Evolutionary conservation across 1,139 yeast genomes (phyloP).

Genomic region (Lodderomyces metapsilosis): DNA sequence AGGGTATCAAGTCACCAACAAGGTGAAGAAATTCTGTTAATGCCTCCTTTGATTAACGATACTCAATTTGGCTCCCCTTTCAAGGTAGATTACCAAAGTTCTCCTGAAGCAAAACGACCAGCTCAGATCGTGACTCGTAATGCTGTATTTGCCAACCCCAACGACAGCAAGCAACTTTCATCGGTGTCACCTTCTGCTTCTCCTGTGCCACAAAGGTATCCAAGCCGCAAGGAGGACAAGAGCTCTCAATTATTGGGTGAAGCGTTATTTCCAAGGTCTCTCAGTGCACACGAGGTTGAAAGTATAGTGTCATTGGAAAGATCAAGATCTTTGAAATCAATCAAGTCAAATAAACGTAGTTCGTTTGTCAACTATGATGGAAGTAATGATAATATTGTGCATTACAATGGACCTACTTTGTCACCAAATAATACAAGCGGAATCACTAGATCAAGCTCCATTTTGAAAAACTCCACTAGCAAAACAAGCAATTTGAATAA

Average conservation of each 20-base stretch:
- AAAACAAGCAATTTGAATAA: slow-evolving; percentile 15
- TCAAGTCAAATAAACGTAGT: slow-evolving; percentile 39
- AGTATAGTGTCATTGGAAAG: slow-evolving; percentile 72
- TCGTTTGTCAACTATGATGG: slow-evolving; percentile 51
- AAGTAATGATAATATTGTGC: slow-evolving; percentile 43
- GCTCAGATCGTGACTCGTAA: background rate
- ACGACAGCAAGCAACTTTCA: background rate
- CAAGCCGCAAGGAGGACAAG: slow-evolving; percentile 6
- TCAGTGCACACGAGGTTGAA: slow-evolving; percentile 67
- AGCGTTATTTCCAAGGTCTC: slow-evolving; percentile 66
- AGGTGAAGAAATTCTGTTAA: slow-evolving; percentile 30
- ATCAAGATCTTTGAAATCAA: slow-evolving; percentile 58
- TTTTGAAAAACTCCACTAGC: slow-evolving; percentile 39
- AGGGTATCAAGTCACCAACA: slow-evolving; percentile 19
- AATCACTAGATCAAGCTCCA: slow-evolving; percentile 43
- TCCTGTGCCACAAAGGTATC: slow-evolving; percentile 8
- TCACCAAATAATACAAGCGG: slow-evolving; percentile 16
- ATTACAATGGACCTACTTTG: slow-evolving; percentile 24
- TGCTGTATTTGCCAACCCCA: background rate
- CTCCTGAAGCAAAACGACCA: slow-evolving; percentile 6
- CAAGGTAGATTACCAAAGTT: slow-evolving; percentile 22
- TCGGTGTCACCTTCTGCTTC: slow-evolving; percentile 6
- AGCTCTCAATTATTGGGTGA: slow-evolving; percentile 47
- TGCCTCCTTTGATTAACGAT: slow-evolving; percentile 14
- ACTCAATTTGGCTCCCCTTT: slow-evolving; percentile 35